Base-by-base conservation (phyloP, 441 rosid genomes). In the Pelargonium exstipulatum region DNA sequence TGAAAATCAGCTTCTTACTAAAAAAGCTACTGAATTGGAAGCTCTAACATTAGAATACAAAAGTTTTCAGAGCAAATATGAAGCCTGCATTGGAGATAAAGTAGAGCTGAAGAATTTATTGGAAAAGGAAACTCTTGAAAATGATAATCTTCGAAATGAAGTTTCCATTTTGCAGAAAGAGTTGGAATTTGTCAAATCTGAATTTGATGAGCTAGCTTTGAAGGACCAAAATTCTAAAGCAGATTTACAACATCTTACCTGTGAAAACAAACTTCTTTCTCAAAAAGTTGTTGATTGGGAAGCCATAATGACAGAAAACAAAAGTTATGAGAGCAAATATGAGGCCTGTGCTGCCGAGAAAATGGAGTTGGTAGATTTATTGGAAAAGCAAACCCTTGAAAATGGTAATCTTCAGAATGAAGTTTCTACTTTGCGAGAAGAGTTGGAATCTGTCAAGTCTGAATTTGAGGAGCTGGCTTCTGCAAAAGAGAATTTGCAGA, bases 401-500 rank as follows among this genome's bases (percentile, higher is more conserved):
- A 32, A 16, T 32, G 65, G 65, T 4, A 20, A 14, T 62, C 65
- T 62, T 32, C 45, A 4, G 14, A 62, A 62, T 62, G 22, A 62
- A 62, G 37, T 62, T 62, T 62, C 45, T 62, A 66, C n/a, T 46
- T 20, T 66, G 37, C 55, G 13, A 37, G 69, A 29, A 46, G 60
- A 45, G 12, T 29, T 46, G 37, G 42, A 32, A 32, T 57, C 62
- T 61, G 63, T 74, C 22, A 60, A 61, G 48, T 51, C 62, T 64
- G 71, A 74, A 49, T 48, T 66, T 8, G 70, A 74, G 24, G 86
- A 80, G 73, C 62, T 86, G 75, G 83, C 79, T 73, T 77, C 74
- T 71, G 78, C 58, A 70, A 87, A 86, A 73, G 84, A 79, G 79
- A 77, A 69, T 76, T 46, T 90, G 82, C 86, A 86, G 81, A 74